Conservation (phyloP, 495 filamentous ascomycete genomes). For the Barbatosphaeria neglecta region DNA sequence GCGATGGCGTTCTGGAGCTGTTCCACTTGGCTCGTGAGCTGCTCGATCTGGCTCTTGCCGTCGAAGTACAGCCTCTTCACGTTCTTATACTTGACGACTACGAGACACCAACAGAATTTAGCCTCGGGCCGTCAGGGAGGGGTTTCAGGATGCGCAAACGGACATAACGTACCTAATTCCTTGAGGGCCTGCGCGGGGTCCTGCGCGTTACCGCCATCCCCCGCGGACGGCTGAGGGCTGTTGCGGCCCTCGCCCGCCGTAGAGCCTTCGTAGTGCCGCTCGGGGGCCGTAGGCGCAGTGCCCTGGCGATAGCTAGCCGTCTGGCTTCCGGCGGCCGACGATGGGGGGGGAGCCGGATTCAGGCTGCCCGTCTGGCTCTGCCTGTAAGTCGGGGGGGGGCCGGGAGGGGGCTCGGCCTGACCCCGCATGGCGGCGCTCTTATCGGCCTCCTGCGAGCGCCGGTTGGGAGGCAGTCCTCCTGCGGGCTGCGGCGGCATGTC, state of each 20-base stretch:
- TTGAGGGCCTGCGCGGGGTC: slow-evolving; percentile 46
- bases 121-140: too few relatives aligned
- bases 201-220: slow-evolving; percentile 35
- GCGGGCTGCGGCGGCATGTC: slow-evolving; percentile 42
- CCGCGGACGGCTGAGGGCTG: slow-evolving; percentile 46
- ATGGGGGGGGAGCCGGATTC: slow-evolving; percentile 26
- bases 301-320: slow-evolving; percentile 28
- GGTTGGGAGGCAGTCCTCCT: slow-evolving; percentile 29
- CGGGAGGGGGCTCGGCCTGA: slow-evolving; percentile 29
- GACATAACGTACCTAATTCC: slow-evolving; percentile 52
- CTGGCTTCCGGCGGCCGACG: slow-evolving; percentile 20
- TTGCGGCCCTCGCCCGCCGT: slow-evolving; percentile 41
- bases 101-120: slow-evolving; percentile 2
- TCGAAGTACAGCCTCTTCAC: slow-evolving; percentile 97
- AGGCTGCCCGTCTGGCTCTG: slow-evolving; percentile 34
- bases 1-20: slow-evolving; percentile 93
- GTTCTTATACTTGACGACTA: slow-evolving; percentile 92
- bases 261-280: slow-evolving; percentile 26
- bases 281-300: slow-evolving; percentile 19
- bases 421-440: slow-evolving; percentile 22
- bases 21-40: slow-evolving; percentile 79
- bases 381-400: slow-evolving; percentile 36
- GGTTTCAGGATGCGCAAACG: too few relatives aligned
- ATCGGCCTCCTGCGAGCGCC: slow-evolving; percentile 33
- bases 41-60: slow-evolving; percentile 79